Evolutionary conservation across 139 green algal genomes (phyloP), one percentile per base, ranked within the genome.

Genomic region (Tetradesmus lagerheimii): DNA sequence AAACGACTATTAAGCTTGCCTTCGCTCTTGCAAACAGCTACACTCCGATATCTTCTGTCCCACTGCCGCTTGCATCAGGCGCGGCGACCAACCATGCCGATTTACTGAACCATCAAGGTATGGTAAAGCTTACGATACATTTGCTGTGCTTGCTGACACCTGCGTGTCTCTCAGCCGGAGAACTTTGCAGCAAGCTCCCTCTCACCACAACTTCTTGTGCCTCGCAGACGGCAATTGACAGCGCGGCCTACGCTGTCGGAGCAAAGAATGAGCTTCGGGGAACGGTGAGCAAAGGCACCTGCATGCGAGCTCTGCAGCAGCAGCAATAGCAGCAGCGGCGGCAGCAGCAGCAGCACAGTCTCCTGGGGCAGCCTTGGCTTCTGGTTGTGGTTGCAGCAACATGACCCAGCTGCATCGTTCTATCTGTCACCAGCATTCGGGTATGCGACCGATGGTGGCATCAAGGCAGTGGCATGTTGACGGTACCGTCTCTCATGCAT

Each of bases 31-130:
- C 47, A 62, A 62, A 9, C 47, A 18, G 8, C 4, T 62, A 62
- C 57, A 71, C 57, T 71, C 57, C 20, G 57, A n/a, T 23, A 71
- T 23, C 57, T 8, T 71, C 20, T 31, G 12, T 71, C 16, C 57
- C 53, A 25, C 57, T 71, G 57, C 74, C 34, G 74, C 29, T 83
- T 57, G 77, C 77, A 20, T 9, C 4, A 39, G 39, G 79, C 39
- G 20, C 39, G 34, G 41, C 27, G 41, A 27, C 1, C 27, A n/a
- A 85, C 31, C 79, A 85, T 85, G 79, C 79, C 79, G 11, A 86
- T 86, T 74, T 86, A 71, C 34, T 74, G 80, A 86, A 86, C 80
- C 45, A 86, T 86, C 45, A 86, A 86, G 57, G 57, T 71, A 71
- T 0, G 4, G 8, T 71, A 11, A 31, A 9, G 12, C 8, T 12